These are phyloP conservation scores for Beauveria rudraprayagi DNA, from an alignment of 2,329 filamentous ascomycete genomes.

Conservation along the genomic window DNA sequence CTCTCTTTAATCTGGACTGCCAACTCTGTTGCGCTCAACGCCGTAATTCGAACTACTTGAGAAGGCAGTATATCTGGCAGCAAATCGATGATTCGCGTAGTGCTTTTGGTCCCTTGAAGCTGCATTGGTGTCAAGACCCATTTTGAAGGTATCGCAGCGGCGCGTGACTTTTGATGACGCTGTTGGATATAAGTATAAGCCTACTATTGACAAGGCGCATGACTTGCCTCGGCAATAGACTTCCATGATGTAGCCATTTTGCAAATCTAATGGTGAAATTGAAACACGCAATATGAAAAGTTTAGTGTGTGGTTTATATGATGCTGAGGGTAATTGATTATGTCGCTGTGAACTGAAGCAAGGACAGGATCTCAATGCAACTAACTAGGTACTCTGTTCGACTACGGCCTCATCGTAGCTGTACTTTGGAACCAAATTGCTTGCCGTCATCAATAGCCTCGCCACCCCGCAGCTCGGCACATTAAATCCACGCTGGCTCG, in stretches of 20 bases:
- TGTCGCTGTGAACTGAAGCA: background rate
- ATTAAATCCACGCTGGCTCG: background rate
- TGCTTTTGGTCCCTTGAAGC: background rate
- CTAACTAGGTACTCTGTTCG: background rate
- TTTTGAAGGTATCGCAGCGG: background rate
- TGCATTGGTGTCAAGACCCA: background rate
- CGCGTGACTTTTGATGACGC: background rate
- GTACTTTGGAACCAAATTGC: background rate
- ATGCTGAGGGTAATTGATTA: background rate
- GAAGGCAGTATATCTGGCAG: background rate
- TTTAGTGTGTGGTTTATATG: background rate
- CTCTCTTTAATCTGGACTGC: background rate
- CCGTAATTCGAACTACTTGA: background rate
- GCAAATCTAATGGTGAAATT: background rate
- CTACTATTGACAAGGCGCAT: background rate
- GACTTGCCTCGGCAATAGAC: background rate
- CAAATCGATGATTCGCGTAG: background rate
- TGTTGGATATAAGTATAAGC: constrained; percentile 13
- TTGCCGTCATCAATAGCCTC: background rate
- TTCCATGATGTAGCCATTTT: background rate
- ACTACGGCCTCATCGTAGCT: background rate
- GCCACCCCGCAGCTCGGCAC: background rate
- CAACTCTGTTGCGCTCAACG: background rate
- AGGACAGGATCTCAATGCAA: background rate
- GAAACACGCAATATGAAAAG: background rate